Conservation (phyloP, 345 rosid species). For the Raphanus raphanistrum region DNA sequence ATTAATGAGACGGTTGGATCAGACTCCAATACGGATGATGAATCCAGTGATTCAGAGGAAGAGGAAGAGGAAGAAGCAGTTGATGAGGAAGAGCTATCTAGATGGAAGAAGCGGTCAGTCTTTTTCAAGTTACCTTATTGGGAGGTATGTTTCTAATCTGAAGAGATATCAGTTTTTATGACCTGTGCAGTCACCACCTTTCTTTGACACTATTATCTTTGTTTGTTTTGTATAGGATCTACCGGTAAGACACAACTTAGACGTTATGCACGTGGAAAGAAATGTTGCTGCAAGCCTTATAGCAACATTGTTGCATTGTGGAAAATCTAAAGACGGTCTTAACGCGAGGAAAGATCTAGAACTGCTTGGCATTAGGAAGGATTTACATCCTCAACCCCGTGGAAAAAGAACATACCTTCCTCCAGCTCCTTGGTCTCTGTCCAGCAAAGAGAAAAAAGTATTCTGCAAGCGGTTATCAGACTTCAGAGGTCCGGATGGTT, state of each 20-base stretch:
- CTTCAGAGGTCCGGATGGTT: background rate
- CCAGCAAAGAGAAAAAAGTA: background rate
- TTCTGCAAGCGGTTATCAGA: background rate
- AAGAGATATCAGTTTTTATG: too few species aligned
- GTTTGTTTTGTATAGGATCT: too few species aligned
- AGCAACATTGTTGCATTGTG: too few species aligned
- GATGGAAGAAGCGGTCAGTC: background rate
- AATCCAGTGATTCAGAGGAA: background rate
- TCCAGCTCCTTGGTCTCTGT: background rate
- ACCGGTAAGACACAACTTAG: too few species aligned
- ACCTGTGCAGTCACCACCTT: too few species aligned
- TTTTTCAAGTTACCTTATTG: background rate
- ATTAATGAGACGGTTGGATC: too few species aligned
- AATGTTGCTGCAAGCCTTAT: too few species aligned
- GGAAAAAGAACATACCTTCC: background rate
- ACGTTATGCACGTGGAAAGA: too few species aligned
- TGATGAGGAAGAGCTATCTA: background rate
- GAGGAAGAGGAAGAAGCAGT: background rate
- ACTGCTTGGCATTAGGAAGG: too few species aligned
- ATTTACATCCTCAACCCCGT: background rate
- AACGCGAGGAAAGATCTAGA: too few species aligned
- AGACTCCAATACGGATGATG: background rate
- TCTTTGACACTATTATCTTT: too few species aligned
- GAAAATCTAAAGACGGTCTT: too few species aligned
- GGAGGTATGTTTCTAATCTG: background rate